phyloP scores from a whole-genome alignment of 225 moss, liverwort and hornwort species.

The Lunularia cruciata region DNA sequence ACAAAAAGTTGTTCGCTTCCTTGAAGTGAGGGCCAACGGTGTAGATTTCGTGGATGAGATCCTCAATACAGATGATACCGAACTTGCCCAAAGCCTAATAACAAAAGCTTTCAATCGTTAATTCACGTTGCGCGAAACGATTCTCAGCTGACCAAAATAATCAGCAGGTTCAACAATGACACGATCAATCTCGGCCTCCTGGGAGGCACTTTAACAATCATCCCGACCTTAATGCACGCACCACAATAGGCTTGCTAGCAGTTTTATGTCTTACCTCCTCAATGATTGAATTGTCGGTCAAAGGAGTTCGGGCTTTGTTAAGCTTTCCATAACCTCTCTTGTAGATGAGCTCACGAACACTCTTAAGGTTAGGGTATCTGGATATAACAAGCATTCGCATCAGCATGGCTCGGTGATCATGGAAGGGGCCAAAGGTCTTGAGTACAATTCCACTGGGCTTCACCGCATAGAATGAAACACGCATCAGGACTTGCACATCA shows the following conservation, averaged over 20 bases:
- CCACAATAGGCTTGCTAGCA: too few relatives aligned
- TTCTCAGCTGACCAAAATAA: too few relatives aligned
- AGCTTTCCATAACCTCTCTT: constrained; percentile 67
- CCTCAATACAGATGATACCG: constrained; percentile 50
- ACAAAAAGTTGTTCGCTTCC: constrained; percentile 59
- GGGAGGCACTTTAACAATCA: too few relatives aligned
- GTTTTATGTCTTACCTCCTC: constrained; percentile 45
- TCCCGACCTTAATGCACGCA: too few relatives aligned
- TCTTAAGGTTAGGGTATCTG: constrained; percentile 70
- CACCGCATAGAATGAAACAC: not conserved
- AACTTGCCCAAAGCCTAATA: constrained; percentile 44
- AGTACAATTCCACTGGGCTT: too few relatives aligned
- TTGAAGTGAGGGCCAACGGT: constrained; percentile 44
- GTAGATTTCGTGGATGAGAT: constrained; percentile 58
- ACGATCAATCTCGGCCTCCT: too few relatives aligned
- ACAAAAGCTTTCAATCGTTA: too few relatives aligned
- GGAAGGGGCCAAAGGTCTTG: too few relatives aligned
- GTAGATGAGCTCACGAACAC: constrained; percentile 66
- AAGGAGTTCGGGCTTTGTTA: constrained; percentile 47
- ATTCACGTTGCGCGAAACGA: too few relatives aligned
- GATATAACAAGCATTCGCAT: not conserved
- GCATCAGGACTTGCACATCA: not conserved
- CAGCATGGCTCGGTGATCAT: too few relatives aligned
- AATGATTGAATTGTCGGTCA: constrained; percentile 65
- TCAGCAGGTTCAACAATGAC: too few relatives aligned